Conservation (phyloP, 768 basidiomycete genomes). For the Russula earlei region DNA sequence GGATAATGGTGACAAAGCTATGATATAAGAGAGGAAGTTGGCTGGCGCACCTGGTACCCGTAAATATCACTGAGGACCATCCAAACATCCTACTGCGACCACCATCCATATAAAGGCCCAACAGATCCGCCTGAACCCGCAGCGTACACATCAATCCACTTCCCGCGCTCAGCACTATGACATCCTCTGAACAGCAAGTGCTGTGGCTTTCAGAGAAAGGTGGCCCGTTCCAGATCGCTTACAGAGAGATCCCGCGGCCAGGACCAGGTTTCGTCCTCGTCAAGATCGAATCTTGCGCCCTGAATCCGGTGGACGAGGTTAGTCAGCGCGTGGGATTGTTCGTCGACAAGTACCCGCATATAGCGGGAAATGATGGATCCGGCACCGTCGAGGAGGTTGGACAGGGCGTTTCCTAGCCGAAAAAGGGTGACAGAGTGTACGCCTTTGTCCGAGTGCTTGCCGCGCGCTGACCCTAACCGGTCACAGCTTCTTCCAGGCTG, state of each 20-base stretch:
- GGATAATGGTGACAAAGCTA: no score
- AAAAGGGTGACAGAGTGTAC: constrained; percentile 25
- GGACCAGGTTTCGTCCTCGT: constrained; percentile 18
- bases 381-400: constrained; percentile 25
- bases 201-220: neutral
- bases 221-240: neutral
- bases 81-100: no score
- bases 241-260: constrained; percentile 12
- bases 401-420: constrained; percentile 21
- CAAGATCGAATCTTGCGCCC: constrained; percentile 12
- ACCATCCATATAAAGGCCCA: neutral
- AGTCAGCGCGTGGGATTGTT: constrained; percentile 16
- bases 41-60: no score
- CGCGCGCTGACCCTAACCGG: neutral
- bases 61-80: no score
- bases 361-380: constrained; percentile 22
- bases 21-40: no score
- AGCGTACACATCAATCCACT: neutral
- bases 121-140: neutral
- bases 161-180: constrained; percentile 1
- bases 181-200: constrained; percentile 4
- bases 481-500: constrained; percentile 6
- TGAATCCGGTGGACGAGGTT: constrained; percentile 21
- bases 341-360: constrained; percentile 20
- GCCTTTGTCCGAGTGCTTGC: neutral